Base-by-base conservation (phyloP, 108 stramenopile genomes). In the Cyclostephanos invisitatus region DNA sequence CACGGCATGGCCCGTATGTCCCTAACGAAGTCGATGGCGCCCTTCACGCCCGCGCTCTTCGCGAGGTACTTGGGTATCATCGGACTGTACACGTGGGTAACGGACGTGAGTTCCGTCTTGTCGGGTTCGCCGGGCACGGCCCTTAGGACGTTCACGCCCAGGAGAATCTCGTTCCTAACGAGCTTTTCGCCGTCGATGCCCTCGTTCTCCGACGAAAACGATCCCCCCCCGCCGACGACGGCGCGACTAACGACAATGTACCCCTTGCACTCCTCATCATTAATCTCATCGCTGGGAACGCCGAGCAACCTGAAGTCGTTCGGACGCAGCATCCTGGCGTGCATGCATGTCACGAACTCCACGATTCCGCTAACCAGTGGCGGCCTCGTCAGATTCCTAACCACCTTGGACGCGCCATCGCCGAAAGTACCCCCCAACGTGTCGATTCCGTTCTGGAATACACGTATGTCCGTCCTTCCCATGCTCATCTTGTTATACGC, bases 181-280 rank as follows among this genome's bases (percentile, higher is more conserved):
- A 51, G 54, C 20, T 79, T 79, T 18, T 68, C 72, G 27, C 73
- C 73, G n/a, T 49, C 28, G 50, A 27, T 54, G 27, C 18, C 28
- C 7, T 65, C 54, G 11, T 7, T 18, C 0, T 68, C 7, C 37
- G 18, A 29, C 49, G 67, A 46, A 21, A 47, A 10, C 24, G 15
- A 17, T 69, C 48, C 64, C 17, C 62, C 74, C 7, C 84, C 82
- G 29, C 74, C 78, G 36, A 44, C 73, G 20, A 85, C 82, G 20
- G 91, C 91, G n/a, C 91, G 81, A 68, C 91, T 95, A n/a, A 95
- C 88, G 20, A 92, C 87, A 5, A 92, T 44, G 66, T 87, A 89
- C n/a, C 83, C 86, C 10, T 82, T 80, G 10, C 61, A 60, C 25
- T 80, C 37, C 1, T 22, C 27, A 12, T 49, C 32, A 29, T 54